Evolutionary conservation across 2,329 filamentous ascomycete genomes (phyloP).

Genomic region (Claviceps fusiformis): DNA sequence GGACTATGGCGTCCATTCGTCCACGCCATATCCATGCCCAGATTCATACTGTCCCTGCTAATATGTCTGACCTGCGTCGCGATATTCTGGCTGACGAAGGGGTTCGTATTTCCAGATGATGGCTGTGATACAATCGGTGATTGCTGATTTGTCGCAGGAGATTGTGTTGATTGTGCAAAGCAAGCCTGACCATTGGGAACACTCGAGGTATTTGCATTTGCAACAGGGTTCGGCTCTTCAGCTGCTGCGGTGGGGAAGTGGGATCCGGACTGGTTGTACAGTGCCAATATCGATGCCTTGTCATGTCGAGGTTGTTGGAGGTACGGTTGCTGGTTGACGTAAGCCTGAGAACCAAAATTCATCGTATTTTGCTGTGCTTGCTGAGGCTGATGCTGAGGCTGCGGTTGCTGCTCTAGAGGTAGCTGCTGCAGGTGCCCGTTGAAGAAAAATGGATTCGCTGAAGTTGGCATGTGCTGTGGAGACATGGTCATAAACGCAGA

Average conservation of each 20-base stretch:
- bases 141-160: constrained; percentile 13
- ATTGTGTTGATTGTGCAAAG: constrained; percentile 14
- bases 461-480: constrained; percentile 16
- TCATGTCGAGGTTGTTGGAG: constrained; percentile 40
- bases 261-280: constrained; percentile 52
- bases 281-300: constrained; percentile 61
- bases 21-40: constrained; percentile 51
- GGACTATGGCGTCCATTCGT: constrained; percentile 62
- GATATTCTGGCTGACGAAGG: constrained; percentile 32
- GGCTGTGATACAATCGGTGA: constrained; percentile 20
- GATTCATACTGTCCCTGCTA: constrained; percentile 59
- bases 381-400: constrained; percentile 12
- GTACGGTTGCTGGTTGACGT: constrained; percentile 19
- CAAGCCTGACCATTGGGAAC: constrained; percentile 17
- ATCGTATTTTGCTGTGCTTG: constrained; percentile 8
- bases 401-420: constrained; percentile 8
- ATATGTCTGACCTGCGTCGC: constrained; percentile 13
- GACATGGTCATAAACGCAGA: constrained; percentile 24
- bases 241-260: constrained; percentile 26
- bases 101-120: constrained; percentile 38
- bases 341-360: constrained; percentile 12
- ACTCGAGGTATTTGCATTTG: constrained; percentile 13
- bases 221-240: constrained; percentile 15
- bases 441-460: constrained; percentile 25
- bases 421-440: constrained; percentile 15